phyloP scores from a whole-genome alignment of 1,139 yeast genomes.

The Debaryomyces sp. region DNA sequence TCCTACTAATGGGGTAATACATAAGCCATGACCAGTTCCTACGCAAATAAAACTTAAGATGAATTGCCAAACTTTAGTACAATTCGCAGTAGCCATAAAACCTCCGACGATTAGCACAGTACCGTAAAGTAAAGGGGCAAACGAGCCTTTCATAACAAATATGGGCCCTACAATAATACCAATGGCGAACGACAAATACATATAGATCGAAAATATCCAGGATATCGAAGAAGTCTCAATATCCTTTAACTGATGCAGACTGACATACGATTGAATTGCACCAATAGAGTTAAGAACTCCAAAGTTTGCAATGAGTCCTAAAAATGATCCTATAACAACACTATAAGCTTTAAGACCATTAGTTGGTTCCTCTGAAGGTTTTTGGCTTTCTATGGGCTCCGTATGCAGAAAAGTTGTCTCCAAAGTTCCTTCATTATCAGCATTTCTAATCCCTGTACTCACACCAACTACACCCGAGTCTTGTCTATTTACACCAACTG shows the following conservation, averaged over 20 bases:
- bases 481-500: neutral
- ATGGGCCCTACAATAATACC: conserved; percentile 41
- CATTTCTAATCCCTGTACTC: conserved; percentile 5
- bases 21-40: conserved; percentile 38
- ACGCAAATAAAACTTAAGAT: conserved; percentile 37
- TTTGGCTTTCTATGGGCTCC: neutral
- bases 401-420: conserved; percentile 4
- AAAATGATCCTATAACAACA: conserved; percentile 37
- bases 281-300: conserved; percentile 40
- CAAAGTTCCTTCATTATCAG: conserved; percentile 1
- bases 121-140: conserved; percentile 28
- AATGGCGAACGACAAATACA: conserved; percentile 32
- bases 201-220: conserved; percentile 43
- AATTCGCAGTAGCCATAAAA: conserved; percentile 36
- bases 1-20: conserved; percentile 40
- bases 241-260: conserved; percentile 32
- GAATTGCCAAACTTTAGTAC: conserved; percentile 35
- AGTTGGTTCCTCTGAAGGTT: conserved; percentile 14
- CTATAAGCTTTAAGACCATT: conserved; percentile 36
- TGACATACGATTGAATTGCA: conserved; percentile 37
- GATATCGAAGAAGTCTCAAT: conserved; percentile 24
- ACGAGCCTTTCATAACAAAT: conserved; percentile 38
- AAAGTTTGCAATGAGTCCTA: conserved; percentile 34
- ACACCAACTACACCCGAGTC: neutral
- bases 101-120: conserved; percentile 33